These are phyloP conservation scores for Kwoniella dendrophila DNA, from an alignment of 768 basidiomycete genomes.

Conservation along the genomic window DNA sequence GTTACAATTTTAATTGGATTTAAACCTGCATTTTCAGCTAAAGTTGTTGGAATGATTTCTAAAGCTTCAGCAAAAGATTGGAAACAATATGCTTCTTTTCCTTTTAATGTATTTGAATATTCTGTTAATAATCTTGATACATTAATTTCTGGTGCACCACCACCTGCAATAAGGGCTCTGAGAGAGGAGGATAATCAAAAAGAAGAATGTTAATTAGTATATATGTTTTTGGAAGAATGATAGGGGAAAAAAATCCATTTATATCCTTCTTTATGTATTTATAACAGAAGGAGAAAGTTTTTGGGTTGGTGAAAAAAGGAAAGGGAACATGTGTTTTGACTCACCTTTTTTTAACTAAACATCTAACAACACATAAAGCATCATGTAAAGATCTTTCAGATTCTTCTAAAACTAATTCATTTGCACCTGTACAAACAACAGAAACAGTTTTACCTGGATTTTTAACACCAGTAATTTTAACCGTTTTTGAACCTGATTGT, in stretches of 20 bases:
- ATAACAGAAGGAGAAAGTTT: too few species aligned
- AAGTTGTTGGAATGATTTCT: conserved; percentile 94
- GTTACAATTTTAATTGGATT: conserved; percentile 98
- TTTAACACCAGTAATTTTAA: conserved; percentile 91
- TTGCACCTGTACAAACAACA: conserved; percentile 91
- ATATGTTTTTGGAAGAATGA: too few species aligned
- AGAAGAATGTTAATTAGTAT: too few species aligned
- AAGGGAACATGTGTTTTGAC: conserved; percentile 43
- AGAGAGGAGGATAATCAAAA: neutral
- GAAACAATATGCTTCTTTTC: conserved; percentile 99
- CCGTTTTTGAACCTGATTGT: conserved; percentile 78
- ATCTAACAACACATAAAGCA: conserved; percentile 96
- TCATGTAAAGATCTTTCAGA: conserved; percentile 97
- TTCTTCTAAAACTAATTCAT: conserved; percentile 91
- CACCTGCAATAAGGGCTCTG: conserved; percentile 90
- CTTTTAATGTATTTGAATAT: conserved; percentile 87
- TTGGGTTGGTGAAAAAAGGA: too few species aligned
- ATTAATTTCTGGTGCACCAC: conserved; percentile 97
- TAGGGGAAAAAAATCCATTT: too few species aligned
- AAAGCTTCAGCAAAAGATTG: conserved; percentile 96
- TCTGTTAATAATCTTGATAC: conserved; percentile 88
- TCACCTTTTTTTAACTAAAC: conserved; percentile 96
- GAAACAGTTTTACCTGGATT: conserved; percentile 92
- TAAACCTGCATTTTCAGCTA: conserved; percentile 97
- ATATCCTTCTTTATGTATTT: too few species aligned